A percentile compares a stretch with the other conserved stretches of the same genome.
Evolutionary conservation across 2,329 filamentous ascomycete species (phyloP).

Genomic region (Graphilbum ipis-grandicollis): DNA sequence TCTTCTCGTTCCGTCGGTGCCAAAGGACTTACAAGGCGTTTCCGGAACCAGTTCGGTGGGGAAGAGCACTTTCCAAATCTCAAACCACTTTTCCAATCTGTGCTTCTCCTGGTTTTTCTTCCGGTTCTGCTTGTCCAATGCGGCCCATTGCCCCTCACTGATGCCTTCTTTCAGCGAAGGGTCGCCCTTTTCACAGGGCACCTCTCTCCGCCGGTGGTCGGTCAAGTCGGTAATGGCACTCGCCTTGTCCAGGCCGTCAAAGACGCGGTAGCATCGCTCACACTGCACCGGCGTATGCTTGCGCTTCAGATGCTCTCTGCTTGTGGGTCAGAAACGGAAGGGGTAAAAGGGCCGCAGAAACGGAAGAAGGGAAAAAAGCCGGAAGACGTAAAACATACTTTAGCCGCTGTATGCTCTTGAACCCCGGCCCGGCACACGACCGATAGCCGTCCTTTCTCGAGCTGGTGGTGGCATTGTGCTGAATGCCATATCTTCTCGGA

Average conservation of each 20-base stretch:
- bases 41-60: constrained; percentile 8
- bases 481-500: constrained; percentile 12
- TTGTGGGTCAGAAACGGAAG: neutral
- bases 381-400: constrained; percentile 9
- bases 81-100: constrained; percentile 14
- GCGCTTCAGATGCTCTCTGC: constrained; percentile 13
- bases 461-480: constrained; percentile 6
- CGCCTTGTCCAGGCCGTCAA: constrained; percentile 7
- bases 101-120: constrained; percentile 14
- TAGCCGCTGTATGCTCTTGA: constrained; percentile 13
- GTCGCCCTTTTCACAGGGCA: constrained; percentile 10
- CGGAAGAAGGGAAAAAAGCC: no score
- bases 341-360: no score
- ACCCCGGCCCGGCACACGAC: constrained; percentile 13
- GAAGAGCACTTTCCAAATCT: constrained; percentile 14
- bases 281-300: constrained; percentile 13
- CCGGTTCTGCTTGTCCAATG: constrained; percentile 12
- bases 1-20: neutral
- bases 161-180: constrained; percentile 12
- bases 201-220: constrained; percentile 9
- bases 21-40: constrained; percentile 11
- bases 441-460: constrained; percentile 10
- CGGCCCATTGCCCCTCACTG: constrained; percentile 11
- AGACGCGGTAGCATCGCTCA: constrained; percentile 12
- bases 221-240: constrained; percentile 8